Evolutionary conservation across 23 red algal species (phyloP).

Genomic region (Gracilaria caudata): DNA sequence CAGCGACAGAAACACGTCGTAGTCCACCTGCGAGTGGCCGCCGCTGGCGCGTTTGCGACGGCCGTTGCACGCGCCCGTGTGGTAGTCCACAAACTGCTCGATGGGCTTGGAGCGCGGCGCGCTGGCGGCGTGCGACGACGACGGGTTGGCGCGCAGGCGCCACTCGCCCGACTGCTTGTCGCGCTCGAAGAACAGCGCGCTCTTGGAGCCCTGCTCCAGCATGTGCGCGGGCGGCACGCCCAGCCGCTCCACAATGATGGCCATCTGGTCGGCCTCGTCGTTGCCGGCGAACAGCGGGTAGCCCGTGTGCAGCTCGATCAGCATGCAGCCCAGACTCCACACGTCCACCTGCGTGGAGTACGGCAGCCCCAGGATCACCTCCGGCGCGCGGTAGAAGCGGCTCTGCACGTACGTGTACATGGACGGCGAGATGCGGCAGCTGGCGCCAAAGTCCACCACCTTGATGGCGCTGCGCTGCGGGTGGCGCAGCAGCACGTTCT

Average conservation of each 20-base stretch:
- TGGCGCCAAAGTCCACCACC: slow-evolving; percentile 97
- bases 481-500: slow-evolving; percentile 93
- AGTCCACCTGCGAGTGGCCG: slow-evolving; percentile 66
- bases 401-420: slow-evolving; percentile 95
- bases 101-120: slow-evolving; percentile 40
- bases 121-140: neutral
- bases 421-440: slow-evolving; percentile 66
- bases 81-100: slow-evolving; percentile 39
- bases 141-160: slow-evolving; percentile 19
- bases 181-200: slow-evolving; percentile 65
- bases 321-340: slow-evolving; percentile 98
- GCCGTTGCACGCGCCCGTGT: slow-evolving; percentile 36
- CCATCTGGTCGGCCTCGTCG: slow-evolving; percentile 90
- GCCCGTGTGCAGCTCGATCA: slow-evolving; percentile 92
- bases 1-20: slow-evolving; percentile 56
- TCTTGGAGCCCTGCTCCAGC: slow-evolving; percentile 71
- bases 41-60: slow-evolving; percentile 56
- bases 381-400: slow-evolving; percentile 96
- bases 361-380: slow-evolving; percentile 89
- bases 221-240: slow-evolving; percentile 85
- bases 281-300: slow-evolving; percentile 93
- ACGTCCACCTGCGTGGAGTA: slow-evolving; percentile 91
- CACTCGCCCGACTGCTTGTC: slow-evolving; percentile 15
- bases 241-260: slow-evolving; percentile 88
- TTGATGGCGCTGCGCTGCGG: slow-evolving; percentile 91